Conservation (phyloP, 2,329 filamentous ascomycete genomes). For the Venturia nashicola region DNA sequence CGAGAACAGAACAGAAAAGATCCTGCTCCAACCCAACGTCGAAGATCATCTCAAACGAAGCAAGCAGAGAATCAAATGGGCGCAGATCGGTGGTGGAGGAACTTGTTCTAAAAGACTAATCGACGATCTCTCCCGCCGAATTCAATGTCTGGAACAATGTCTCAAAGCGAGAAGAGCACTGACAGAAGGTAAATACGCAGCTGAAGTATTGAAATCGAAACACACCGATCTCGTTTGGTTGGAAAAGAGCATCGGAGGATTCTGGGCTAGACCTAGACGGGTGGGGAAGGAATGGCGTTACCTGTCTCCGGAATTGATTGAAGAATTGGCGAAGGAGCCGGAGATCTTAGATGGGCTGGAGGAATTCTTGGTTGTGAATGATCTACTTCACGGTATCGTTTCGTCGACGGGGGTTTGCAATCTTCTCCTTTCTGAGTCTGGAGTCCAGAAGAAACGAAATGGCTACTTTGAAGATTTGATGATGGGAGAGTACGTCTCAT, state of each 20-base stretch:
- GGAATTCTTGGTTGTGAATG: neutral
- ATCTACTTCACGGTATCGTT: neutral
- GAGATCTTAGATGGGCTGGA: neutral
- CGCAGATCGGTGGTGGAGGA: neutral
- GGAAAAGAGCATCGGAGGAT: neutral
- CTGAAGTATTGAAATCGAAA: neutral
- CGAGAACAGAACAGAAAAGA: neutral
- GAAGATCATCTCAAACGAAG: neutral
- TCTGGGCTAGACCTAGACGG: neutral
- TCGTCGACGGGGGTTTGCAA: neutral
- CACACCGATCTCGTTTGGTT: neutral
- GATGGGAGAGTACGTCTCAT: neutral
- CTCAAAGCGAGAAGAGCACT: neutral
- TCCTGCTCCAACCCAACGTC: neutral
- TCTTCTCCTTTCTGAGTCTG: neutral
- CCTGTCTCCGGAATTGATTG: neutral
- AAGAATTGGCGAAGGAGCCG: neutral
- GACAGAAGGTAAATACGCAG: neutral
- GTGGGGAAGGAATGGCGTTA: neutral
- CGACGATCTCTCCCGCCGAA: neutral
- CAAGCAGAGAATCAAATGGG: neutral
- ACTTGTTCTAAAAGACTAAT: neutral
- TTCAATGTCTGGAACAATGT: neutral
- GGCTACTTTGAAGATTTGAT: neutral
- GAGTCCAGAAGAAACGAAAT: neutral